A percentile compares a stretch with the other conserved stretches of the same genome.
These are phyloP conservation scores for Balakata baccata DNA, from an alignment of 345 rosid genomes.

Conservation along the genomic window DNA sequence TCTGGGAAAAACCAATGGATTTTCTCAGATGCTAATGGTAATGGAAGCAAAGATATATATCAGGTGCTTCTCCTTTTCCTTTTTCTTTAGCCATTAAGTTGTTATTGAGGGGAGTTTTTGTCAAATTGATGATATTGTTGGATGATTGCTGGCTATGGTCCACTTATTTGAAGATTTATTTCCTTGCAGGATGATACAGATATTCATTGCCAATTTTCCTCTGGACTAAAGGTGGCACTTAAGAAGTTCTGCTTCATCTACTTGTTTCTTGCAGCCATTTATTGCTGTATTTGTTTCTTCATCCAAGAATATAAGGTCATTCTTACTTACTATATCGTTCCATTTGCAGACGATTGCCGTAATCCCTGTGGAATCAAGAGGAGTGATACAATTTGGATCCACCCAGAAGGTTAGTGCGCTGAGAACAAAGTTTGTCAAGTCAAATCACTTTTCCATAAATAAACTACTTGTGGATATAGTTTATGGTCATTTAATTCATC, in stretches of 20 bases:
- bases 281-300: background rate
- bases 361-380: conserved; percentile 55
- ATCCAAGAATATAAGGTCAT: background rate
- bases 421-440: background rate
- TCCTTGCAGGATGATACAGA: conserved; percentile 40
- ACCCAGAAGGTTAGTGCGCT: conserved; percentile 55
- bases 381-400: conserved; percentile 85
- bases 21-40: conserved; percentile 39
- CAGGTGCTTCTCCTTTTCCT: conserved; percentile 36
- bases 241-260: background rate
- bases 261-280: background rate
- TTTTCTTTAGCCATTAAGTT: background rate
- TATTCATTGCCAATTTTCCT: conserved; percentile 36
- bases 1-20: conserved; percentile 75
- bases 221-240: conserved; percentile 51
- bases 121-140: background rate
- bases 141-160: background rate
- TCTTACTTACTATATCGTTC: conserved; percentile 12
- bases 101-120: background rate
- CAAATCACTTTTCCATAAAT: background rate
- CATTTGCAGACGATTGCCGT: conserved; percentile 69
- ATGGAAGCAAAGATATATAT: conserved; percentile 25
- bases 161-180: conserved; percentile 6
- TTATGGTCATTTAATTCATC: too few relatives aligned
- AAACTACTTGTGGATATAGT: background rate